Evolutionary conservation across 805 yeast genomes (phyloP).

Genomic region (Saturnispora dispora): DNA sequence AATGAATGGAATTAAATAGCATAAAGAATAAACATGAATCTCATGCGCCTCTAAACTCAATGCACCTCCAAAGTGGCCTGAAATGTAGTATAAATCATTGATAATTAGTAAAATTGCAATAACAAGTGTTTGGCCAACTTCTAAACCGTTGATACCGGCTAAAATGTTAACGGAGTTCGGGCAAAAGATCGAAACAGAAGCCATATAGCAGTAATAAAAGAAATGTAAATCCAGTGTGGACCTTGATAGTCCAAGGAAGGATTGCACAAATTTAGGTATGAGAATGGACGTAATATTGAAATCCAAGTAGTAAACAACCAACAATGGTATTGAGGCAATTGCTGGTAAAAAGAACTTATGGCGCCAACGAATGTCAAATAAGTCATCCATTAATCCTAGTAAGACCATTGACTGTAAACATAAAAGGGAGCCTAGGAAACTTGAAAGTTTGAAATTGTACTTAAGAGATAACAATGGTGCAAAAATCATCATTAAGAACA

Average conservation of each 20-base stretch:
- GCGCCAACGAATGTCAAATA: slow-evolving; percentile 95
- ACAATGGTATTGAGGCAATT: slow-evolving; percentile 82
- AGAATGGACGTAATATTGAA: slow-evolving; percentile 85
- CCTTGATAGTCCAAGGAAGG: slow-evolving; percentile 14
- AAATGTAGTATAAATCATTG: slow-evolving; percentile 68
- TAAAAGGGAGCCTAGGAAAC: slow-evolving; percentile 74
- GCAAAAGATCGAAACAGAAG: slow-evolving; percentile 81
- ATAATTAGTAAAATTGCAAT: slow-evolving; percentile 59
- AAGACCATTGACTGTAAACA: slow-evolving; percentile 78
- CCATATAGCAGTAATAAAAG: slow-evolving; percentile 84
- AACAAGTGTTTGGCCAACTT: slow-evolving; percentile 88
- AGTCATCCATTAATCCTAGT: slow-evolving; percentile 86
- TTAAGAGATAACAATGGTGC: slow-evolving; percentile 84
- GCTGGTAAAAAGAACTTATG: slow-evolving; percentile 95
- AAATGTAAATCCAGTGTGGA: slow-evolving; percentile 63
- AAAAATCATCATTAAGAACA: slow-evolving; percentile 72
- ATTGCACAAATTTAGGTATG: slow-evolving; percentile 59
- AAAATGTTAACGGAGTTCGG: slow-evolving; percentile 93
- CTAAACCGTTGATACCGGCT: slow-evolving; percentile 95
- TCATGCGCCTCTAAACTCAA: slow-evolving; percentile 52
- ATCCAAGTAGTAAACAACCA: slow-evolving; percentile 87
- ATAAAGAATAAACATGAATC: slow-evolving; percentile 74
- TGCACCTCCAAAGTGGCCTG: slow-evolving; percentile 31
- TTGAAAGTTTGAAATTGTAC: slow-evolving; percentile 68
- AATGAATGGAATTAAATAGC: slow-evolving; percentile 73